Percentiles rank a stretch among this genome's conserved stretches.
phyloP scores from a whole-genome alignment of 768 basidiomycete species.

The Coprinellus micaceus region DNA sequence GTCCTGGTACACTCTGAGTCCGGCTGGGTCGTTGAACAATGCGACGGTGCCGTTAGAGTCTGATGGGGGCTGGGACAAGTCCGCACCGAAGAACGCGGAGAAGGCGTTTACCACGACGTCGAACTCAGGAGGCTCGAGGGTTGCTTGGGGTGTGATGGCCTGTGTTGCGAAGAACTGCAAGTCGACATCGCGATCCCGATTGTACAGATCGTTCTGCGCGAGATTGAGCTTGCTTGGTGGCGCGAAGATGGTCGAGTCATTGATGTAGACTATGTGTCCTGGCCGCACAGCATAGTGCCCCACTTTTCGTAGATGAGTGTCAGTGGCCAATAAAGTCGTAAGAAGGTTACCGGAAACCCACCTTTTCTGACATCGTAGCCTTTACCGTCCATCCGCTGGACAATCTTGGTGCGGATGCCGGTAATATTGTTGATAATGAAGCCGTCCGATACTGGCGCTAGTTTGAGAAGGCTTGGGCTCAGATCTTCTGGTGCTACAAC shows the following conservation, averaged over 20 bases:
- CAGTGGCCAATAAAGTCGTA: slow-evolving; percentile 12
- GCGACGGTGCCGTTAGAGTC: slow-evolving; percentile 22
- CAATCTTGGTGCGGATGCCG: slow-evolving; percentile 75
- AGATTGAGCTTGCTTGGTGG: slow-evolving; percentile 27
- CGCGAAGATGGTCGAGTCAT: slow-evolving; percentile 52
- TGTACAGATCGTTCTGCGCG: slow-evolving; percentile 21
- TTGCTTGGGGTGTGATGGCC: slow-evolving; percentile 44
- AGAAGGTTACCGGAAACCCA: no score
- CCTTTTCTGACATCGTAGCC: slow-evolving; percentile 86
- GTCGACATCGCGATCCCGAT: slow-evolving; percentile 43
- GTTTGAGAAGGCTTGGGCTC: slow-evolving; percentile 63
- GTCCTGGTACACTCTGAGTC: slow-evolving; percentile 54
- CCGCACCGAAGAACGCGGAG: slow-evolving; percentile 69
- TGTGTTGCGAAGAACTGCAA: slow-evolving; percentile 55
- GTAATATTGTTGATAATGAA: slow-evolving; percentile 73
- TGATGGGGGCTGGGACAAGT: slow-evolving; percentile 36
- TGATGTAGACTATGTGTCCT: slow-evolving; percentile 80
- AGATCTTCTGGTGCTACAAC: slow-evolving; percentile 58
- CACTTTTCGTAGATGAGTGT: slow-evolving; percentile 45
- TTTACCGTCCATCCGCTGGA: slow-evolving; percentile 73
- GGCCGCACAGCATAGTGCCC: slow-evolving; percentile 77
- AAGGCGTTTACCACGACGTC: slow-evolving; percentile 56
- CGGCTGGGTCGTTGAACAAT: slow-evolving; percentile 47
- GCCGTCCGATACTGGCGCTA: slow-evolving; percentile 60
- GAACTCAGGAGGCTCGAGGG: slow-evolving; percentile 32